phyloP scores from a whole-genome alignment of 2,329 filamentous ascomycete genomes.

The Penicillium sp. region DNA sequence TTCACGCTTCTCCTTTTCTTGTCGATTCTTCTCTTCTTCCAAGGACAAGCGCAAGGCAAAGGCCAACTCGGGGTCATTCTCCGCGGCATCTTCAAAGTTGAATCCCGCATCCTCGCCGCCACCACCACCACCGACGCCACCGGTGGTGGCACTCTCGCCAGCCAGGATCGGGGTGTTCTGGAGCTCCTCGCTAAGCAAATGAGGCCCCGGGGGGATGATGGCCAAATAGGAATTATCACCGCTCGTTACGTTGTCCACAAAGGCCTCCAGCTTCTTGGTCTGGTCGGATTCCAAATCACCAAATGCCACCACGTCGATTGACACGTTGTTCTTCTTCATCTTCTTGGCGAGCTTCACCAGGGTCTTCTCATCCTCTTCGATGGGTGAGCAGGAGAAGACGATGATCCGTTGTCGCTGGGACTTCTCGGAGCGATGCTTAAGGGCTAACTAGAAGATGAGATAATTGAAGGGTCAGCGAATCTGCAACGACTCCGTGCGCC shows the following conservation, averaged over 20 bases:
- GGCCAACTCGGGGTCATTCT: conserved; percentile 82
- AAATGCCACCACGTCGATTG: conserved; percentile 90
- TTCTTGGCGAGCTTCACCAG: conserved; percentile 87
- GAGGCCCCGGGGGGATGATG: conserved; percentile 82
- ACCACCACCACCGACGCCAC: conserved; percentile 39
- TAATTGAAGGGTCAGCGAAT: conserved; percentile 10
- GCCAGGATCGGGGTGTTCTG: conserved; percentile 84
- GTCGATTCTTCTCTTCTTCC: conserved; percentile 93
- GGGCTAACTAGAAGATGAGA: conserved; percentile 61
- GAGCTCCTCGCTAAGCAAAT: conserved; percentile 87
- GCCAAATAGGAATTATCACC: conserved; percentile 87
- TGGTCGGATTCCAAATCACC: conserved; percentile 88
- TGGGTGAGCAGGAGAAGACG: conserved; percentile 90
- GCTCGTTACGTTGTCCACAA: conserved; percentile 88
- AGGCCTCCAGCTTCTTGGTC: conserved; percentile 81
- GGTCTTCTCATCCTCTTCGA: conserved; percentile 82
- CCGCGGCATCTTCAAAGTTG: conserved; percentile 77
- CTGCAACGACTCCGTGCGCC: background rate
- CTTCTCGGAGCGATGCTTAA: conserved; percentile 98
- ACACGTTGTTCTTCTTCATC: conserved; percentile 97
- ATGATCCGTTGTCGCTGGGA: conserved; percentile 94
- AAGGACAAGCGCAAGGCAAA: conserved; percentile 94
- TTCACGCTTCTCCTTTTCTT: conserved; percentile 76
- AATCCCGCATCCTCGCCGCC: conserved; percentile 53
- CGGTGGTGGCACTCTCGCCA: conserved; percentile 64